Conservation (phyloP, 2,329 filamentous ascomycete species). For the Aspergillus jensenii region DNA sequence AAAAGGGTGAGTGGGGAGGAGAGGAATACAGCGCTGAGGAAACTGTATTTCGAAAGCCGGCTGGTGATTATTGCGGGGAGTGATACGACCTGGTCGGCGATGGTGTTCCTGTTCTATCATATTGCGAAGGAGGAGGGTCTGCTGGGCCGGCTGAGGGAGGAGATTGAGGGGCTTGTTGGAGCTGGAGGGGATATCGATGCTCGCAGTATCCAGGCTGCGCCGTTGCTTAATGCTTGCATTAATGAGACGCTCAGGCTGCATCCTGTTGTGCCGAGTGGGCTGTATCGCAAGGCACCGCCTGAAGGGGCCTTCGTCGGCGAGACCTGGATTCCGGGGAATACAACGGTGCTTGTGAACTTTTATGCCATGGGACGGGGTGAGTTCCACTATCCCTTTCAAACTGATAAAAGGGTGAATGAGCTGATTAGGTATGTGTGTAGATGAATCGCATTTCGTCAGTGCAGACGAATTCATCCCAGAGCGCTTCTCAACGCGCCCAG, state of each 20-base stretch:
- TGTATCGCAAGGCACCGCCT: conserved; percentile 5
- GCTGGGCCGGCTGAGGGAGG: not conserved
- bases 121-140: not conserved
- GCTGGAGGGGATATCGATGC: not conserved
- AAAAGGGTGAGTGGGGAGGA: too few relatives aligned
- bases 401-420: too few relatives aligned
- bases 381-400: too few relatives aligned
- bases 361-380: conserved; percentile 1
- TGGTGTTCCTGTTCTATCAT: too few relatives aligned
- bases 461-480: conserved; percentile 17
- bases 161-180: conserved; percentile 9
- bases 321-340: conserved; percentile 20
- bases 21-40: too few relatives aligned
- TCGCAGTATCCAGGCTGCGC: not conserved
- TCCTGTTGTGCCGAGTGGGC: conserved; percentile 8
- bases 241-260: conserved; percentile 11
- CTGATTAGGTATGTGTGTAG: too few relatives aligned
- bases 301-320: conserved; percentile 11
- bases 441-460: too few relatives aligned
- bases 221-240: conserved; percentile 21
- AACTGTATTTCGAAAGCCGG: too few relatives aligned
- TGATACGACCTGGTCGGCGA: too few relatives aligned
- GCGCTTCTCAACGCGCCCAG: conserved; percentile 16
- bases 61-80: too few relatives aligned
- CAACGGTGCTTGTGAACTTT: conserved; percentile 17